Base-by-base conservation (phyloP, 73 alveolate species). In the Blepharisma japonicum region DNA sequence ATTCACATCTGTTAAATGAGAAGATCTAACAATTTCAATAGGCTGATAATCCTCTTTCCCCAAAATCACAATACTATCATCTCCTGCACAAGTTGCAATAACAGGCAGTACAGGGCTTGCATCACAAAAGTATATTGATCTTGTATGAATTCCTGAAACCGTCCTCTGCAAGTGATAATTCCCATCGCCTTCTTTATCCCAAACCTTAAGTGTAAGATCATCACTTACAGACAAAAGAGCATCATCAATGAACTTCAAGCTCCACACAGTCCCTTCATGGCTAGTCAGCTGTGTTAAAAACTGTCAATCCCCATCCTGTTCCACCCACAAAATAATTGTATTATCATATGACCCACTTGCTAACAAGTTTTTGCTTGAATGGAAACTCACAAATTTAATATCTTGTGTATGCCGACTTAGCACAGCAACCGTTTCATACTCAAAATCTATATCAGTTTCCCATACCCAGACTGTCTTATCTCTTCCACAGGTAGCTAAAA, bases 401-500 rank as follows among this genome's bases (percentile, higher is more conserved):
- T 94, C 98, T 68, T 94, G 94, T 23, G 94, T 66, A 80, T 96
- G 99, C n/a, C 96, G 98, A 50, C 91, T 71, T 6, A 89, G 86
- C 27, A 94, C 97, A 18, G 98, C 91, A 42, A 78, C 84, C 66
- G 98, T 94, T 4, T 87, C 86, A 84, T 87, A 96, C 68, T 96
- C 98, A 71, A 78, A 56, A 39, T 77, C 89, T 38, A 87, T 91
- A 46, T 80, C 87, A n/a, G 79, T 68, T 61, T 92, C 98, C 98
- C 98, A 94, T 21, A 96, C 87, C 98, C 98, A 94, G 9, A 96
- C 93, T 21, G 94, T 92, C 72, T 96, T 96, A 85, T 96, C 98
- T 56, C 99, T 81, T 6, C 97, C 82, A 81, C 98, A 96, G 46
- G 98, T 90, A 1, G 99, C 98, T 56, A 96, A 74, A 71, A 71